A percentile compares a stretch with the other conserved stretches of the same genome.
Conservation (phyloP, 345 rosid genomes). For the Acer negundo region DNA sequence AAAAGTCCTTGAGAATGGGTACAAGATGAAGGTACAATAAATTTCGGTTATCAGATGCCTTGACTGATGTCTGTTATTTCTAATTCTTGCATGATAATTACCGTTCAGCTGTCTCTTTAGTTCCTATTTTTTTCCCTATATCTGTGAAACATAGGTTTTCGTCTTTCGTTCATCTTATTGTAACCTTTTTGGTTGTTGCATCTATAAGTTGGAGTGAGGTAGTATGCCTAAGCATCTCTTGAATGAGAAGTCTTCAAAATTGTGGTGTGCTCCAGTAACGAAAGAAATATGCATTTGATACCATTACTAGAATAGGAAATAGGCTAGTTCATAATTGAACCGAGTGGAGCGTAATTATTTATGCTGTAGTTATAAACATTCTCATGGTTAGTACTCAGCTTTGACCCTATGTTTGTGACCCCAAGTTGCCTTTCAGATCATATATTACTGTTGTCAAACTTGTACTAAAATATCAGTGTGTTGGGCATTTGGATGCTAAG, state of each 20-base stretch:
- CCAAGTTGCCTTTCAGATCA: background rate
- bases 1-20: slow-evolving; percentile 95
- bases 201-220: background rate
- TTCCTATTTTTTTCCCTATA: too few relatives aligned
- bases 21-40: slow-evolving; percentile 82
- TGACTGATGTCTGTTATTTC: background rate
- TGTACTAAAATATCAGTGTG: background rate
- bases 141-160: background rate
- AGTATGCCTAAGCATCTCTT: background rate
- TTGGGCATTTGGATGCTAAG: background rate
- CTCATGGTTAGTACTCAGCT: background rate
- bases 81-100: background rate
- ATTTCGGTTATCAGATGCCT: background rate
- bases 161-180: too few relatives aligned
- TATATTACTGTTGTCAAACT: background rate
- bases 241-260: background rate
- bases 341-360: background rate
- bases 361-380: background rate
- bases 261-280: background rate
- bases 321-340: background rate
- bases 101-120: background rate
- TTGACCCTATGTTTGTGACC: background rate
- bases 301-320: background rate
- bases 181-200: background rate
- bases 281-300: background rate